These are phyloP conservation scores for Linum tenue DNA, from an alignment of 345 rosid species.

Conservation along the genomic window DNA sequence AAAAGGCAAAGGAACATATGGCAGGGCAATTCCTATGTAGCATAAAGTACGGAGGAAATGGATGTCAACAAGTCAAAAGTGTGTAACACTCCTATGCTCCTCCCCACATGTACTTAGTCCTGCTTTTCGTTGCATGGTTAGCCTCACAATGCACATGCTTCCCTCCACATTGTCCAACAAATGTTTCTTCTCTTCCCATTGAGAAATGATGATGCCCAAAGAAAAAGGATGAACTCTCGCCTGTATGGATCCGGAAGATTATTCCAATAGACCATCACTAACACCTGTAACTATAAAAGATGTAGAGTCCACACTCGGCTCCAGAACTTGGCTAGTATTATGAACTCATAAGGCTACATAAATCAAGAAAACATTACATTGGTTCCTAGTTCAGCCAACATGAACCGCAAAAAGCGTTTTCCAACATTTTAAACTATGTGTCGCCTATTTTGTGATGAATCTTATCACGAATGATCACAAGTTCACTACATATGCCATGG, in stretches of 20 bases:
- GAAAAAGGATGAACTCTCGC: not conserved
- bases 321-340: not conserved
- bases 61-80: not conserved
- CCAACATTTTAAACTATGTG: not conserved
- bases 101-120: not conserved
- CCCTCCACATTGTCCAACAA: not conserved
- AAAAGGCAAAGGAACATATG: not conserved
- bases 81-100: not conserved
- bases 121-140: not conserved
- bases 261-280: not conserved
- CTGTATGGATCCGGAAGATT: not conserved
- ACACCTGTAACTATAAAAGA: not conserved
- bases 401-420: not conserved
- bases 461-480: not conserved
- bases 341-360: not conserved
- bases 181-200: not conserved
- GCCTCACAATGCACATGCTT: not conserved
- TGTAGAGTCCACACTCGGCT: not conserved
- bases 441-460: not conserved
- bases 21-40: not conserved
- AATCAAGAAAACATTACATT: no score
- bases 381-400: not conserved
- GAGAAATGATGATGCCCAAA: no score
- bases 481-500: not conserved
- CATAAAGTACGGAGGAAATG: not conserved